Conservation (phyloP, 768 basidiomycete genomes). For the Grammothele lineata region DNA sequence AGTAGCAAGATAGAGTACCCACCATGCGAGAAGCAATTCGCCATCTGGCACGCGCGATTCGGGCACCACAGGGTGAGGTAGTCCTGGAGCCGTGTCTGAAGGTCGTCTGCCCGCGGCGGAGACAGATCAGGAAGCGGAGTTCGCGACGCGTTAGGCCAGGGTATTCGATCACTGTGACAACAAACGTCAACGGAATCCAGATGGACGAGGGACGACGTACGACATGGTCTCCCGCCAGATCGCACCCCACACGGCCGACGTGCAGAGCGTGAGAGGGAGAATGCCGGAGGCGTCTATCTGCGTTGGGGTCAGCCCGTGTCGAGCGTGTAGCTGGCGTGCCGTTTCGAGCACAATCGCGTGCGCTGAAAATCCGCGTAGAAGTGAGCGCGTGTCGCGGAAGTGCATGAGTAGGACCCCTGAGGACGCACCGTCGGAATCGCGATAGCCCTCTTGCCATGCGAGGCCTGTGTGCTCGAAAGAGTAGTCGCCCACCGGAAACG, state of each 20-base stretch:
- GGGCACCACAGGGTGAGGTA: constrained; percentile 20
- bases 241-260: constrained; percentile 3
- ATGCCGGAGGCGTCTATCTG: constrained; percentile 47
- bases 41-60: constrained; percentile 18
- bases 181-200: background rate
- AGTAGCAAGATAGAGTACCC: too few species aligned
- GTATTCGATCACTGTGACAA: constrained; percentile 29
- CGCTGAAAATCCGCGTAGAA: constrained; percentile 26
- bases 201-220: constrained; percentile 5
- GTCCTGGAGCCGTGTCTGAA: constrained; percentile 13
- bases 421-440: constrained; percentile 41
- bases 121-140: constrained; percentile 3
- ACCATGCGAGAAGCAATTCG: constrained; percentile 22
- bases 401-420: too few species aligned
- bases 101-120: constrained; percentile 7
- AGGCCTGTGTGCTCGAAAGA: constrained; percentile 38
- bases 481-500: constrained; percentile 42
- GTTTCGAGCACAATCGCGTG: constrained; percentile 48
- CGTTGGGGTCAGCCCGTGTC: constrained; percentile 34
- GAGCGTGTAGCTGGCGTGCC: constrained; percentile 36
- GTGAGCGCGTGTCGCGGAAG: background rate
- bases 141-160: constrained; percentile 15
- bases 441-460: constrained; percentile 44
- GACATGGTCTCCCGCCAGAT: constrained; percentile 8
- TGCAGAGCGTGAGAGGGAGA: constrained; percentile 37